Evolutionary conservation across 768 basidiomycete genomes (phyloP), one percentile per base, ranked within the genome.

Genomic region (Leccinum subtestaceum): DNA sequence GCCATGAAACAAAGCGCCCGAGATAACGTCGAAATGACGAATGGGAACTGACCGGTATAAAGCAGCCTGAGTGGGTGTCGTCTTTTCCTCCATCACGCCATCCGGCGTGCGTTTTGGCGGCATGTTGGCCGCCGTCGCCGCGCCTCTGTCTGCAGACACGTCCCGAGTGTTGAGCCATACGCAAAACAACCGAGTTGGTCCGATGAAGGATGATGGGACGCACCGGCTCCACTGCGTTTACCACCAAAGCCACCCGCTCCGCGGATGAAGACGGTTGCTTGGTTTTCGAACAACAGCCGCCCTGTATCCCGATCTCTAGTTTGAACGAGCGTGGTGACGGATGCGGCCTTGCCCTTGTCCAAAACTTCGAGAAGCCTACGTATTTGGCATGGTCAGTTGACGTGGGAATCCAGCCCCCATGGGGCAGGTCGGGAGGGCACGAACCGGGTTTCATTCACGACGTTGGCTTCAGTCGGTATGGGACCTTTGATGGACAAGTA

Each of bases 171-270:
- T 27, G 10, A 31, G 10, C 5, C 13, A 48, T 40, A 45, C 40
- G 23, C n/a, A 40, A 48, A 25, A 21, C n/a, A 40, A 17, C 40
- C 47, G 43, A 46, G 40, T 46, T 56, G 52, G 54, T n/a, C 56
- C 57, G 57, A 60, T 34, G 34, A n/a, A 21, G 38, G 15, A 8
- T 8, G 19, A 36, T 17, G 11, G 17, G 38, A 65, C 81, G 60
- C 67, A 93, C 95, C 92, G 52, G 77, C 84, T 32, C 94, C 95
- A 31, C 73, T 76, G 58, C 92, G 90, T 77, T 90, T 93, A 17
- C 97, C 97, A 3, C 93, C 93, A 72, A 99, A 97, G 0, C 95
- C 95, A n/a, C 97, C 97, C 25, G 91, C 82, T 2, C 95, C 95
- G 57, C 97, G 91, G 62, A 96, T 85, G 74, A 98, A 91, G 1